Conservation (phyloP, 805 yeast genomes). For the Nakazawaea sp. region DNA sequence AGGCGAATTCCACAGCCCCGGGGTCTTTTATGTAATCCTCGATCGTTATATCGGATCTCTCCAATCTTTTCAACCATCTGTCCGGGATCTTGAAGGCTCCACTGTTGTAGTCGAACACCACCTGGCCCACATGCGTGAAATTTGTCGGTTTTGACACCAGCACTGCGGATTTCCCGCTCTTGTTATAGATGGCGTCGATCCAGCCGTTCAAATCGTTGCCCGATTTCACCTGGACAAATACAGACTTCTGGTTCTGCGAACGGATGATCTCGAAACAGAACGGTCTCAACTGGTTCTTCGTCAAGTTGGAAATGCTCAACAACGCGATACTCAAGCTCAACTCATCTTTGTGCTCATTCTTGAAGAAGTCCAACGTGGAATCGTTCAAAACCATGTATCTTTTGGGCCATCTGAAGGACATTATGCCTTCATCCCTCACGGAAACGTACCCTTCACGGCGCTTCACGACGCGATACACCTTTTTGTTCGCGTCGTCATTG, state of each 20-base stretch:
- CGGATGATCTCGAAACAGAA: constrained; percentile 71
- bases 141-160: constrained; percentile 87
- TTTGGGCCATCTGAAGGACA: constrained; percentile 89
- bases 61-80: constrained; percentile 48
- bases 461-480: constrained; percentile 26
- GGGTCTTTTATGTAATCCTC: constrained; percentile 62
- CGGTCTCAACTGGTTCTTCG: constrained; percentile 65
- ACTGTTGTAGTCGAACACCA: constrained; percentile 75
- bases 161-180: constrained; percentile 20
- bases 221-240: constrained; percentile 68
- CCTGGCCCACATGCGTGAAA: constrained; percentile 90
- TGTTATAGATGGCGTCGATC: constrained; percentile 83
- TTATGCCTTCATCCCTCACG: constrained; percentile 86
- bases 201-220: constrained; percentile 80
- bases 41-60: constrained; percentile 52
- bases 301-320: constrained; percentile 54
- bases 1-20: constrained; percentile 54
- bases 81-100: constrained; percentile 51
- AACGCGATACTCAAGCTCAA: constrained; percentile 46
- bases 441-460: constrained; percentile 78
- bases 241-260: constrained; percentile 41
- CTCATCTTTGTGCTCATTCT: constrained; percentile 49
- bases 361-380: constrained; percentile 66
- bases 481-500: constrained; percentile 2
- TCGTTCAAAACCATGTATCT: constrained; percentile 76